A percentile compares a stretch with the other conserved stretches of the same genome.
These are phyloP conservation scores for Baorangia bicolor DNA, from an alignment of 768 basidiomycete species.

Conservation along the genomic window DNA sequence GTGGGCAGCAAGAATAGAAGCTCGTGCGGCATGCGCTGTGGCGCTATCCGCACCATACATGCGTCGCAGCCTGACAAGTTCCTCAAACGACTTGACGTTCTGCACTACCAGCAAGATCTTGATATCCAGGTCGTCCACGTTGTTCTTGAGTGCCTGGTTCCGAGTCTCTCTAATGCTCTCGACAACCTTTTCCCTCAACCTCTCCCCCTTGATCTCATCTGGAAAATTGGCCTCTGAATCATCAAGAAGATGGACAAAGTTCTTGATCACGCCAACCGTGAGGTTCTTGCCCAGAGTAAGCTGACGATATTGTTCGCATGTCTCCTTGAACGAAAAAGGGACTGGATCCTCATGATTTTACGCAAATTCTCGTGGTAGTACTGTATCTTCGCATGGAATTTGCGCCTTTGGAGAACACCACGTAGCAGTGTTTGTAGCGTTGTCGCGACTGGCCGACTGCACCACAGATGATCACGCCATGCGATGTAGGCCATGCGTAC, in stretches of 20 bases:
- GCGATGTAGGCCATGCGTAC: slow-evolving; percentile 65
- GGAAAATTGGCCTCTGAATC: slow-evolving; percentile 97
- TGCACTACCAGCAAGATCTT: slow-evolving; percentile 96
- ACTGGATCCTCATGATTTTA: slow-evolving; percentile 93
- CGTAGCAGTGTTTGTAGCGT: slow-evolving; percentile 85
- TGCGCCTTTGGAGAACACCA: slow-evolving; percentile 71
- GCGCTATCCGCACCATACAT: slow-evolving; percentile 68
- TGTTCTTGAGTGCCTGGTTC: slow-evolving; percentile 89
- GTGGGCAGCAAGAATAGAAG: slow-evolving; percentile 83
- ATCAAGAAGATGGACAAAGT: slow-evolving; percentile 96
- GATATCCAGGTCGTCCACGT: slow-evolving; percentile 90
- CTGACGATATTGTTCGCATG: slow-evolving; percentile 91
- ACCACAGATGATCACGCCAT: slow-evolving; percentile 82
- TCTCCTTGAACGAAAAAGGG: slow-evolving; percentile 94
- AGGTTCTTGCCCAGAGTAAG: slow-evolving; percentile 92
- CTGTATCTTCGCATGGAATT: slow-evolving; percentile 71
- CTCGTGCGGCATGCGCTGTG: slow-evolving; percentile 70
- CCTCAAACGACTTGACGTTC: slow-evolving; percentile 92
- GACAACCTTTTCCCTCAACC: slow-evolving; percentile 84
- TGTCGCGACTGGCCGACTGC: slow-evolving; percentile 69
- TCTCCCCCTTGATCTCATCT: slow-evolving; percentile 93
- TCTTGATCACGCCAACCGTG: slow-evolving; percentile 94
- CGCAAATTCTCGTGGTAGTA: slow-evolving; percentile 81
- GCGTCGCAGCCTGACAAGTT: slow-evolving; percentile 71
- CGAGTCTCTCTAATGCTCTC: slow-evolving; percentile 85